Evolutionary conservation across 495 filamentous ascomycete genomes (phyloP).

Genomic region (Hyaloscypha bicolor): DNA sequence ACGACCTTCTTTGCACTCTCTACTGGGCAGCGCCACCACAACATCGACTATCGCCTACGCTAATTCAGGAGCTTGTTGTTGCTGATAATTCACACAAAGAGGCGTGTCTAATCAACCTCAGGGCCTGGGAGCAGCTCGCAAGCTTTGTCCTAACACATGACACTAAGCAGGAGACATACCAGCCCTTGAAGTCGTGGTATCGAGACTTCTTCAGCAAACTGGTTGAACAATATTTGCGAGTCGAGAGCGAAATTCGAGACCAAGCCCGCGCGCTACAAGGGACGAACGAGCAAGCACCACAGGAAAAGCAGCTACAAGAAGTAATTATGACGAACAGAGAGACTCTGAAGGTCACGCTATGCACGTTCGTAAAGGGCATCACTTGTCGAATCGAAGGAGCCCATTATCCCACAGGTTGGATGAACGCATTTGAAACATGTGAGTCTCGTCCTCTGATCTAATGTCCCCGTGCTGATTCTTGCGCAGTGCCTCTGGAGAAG

Average conservation of each 20-base stretch:
- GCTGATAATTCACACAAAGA: slow-evolving; percentile 79
- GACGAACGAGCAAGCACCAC: neutral
- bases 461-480: neutral
- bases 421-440: neutral
- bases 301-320: slow-evolving; percentile 1
- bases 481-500: neutral
- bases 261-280: slow-evolving; percentile 19
- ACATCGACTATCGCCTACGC: slow-evolving; percentile 67
- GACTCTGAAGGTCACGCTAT: slow-evolving; percentile 12
- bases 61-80: slow-evolving; percentile 78
- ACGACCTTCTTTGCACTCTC: slow-evolving; percentile 86
- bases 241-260: slow-evolving; percentile 45
- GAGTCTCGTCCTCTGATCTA: neutral
- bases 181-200: slow-evolving; percentile 71
- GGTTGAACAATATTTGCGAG: slow-evolving; percentile 50
- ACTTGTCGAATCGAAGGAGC: neutral
- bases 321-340: slow-evolving; percentile 7
- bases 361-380: slow-evolving; percentile 2
- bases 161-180: slow-evolving; percentile 54
- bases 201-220: slow-evolving; percentile 52
- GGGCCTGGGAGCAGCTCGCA: slow-evolving; percentile 78
- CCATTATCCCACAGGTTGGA: neutral
- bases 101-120: slow-evolving; percentile 80
- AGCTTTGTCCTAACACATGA: slow-evolving; percentile 65
- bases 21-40: slow-evolving; percentile 81